A percentile compares a stretch with the other conserved stretches of the same genome.
Conservation (phyloP, 805 yeast species). For the Lipomyces sp. region DNA sequence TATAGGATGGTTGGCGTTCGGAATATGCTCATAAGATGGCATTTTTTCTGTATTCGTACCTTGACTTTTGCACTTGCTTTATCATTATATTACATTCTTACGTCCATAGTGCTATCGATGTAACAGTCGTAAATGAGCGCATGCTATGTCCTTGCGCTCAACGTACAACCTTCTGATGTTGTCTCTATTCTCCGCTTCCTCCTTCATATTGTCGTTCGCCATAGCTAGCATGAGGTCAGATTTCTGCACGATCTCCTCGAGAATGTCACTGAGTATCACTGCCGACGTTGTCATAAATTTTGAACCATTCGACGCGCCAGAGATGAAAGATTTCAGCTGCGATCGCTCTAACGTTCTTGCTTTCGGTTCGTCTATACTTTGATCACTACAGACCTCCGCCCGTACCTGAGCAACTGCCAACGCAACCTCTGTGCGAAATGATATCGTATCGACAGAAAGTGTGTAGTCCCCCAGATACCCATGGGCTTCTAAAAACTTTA, state of each 20-base stretch:
- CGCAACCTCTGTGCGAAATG: conserved; percentile 78
- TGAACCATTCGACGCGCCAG: conserved; percentile 11
- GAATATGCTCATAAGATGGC: neutral
- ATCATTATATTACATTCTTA: too few species aligned
- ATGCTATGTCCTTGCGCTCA: conserved; percentile 13
- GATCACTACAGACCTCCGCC: conserved; percentile 14
- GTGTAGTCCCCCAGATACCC: conserved; percentile 81
- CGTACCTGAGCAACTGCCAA: conserved; percentile 52
- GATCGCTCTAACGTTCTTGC: conserved; percentile 8
- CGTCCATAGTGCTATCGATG: neutral
- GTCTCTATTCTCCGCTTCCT: neutral
- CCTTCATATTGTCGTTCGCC: neutral
- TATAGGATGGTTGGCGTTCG: neutral
- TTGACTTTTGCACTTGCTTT: neutral
- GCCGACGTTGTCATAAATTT: conserved; percentile 2
- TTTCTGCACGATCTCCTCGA: conserved; percentile 1
- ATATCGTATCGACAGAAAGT: conserved; percentile 55
- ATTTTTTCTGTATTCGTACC: neutral
- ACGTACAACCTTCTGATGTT: conserved; percentile 10
- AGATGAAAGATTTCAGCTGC: conserved; percentile 18
- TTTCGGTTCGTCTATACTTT: conserved; percentile 3
- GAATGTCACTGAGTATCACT: neutral
- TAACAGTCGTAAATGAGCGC: neutral
- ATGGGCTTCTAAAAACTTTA: conserved; percentile 53
- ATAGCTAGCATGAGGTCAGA: neutral